Evolutionary conservation across 352 stramenopile genomes (phyloP), one percentile per base, ranked within the genome.

Genomic region (Peronospora belbahrii): DNA sequence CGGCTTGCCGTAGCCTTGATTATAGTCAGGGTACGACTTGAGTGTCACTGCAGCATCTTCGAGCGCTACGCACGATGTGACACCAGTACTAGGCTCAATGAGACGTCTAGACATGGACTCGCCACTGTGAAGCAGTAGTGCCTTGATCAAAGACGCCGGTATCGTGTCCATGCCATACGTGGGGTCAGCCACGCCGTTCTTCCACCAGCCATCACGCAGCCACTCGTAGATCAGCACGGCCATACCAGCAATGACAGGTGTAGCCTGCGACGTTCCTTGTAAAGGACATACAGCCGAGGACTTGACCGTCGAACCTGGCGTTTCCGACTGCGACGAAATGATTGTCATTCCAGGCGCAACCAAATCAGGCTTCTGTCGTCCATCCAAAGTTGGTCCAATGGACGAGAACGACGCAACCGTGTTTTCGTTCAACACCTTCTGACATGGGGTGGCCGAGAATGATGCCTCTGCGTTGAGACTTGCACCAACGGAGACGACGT

Each of bases 211-310:
- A 28, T 95, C 81, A 31, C 70, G 66, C 23, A 97, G 77, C 71
- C 92, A 97, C 42, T 96, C 79, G 31, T 74, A 78, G 23, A 96
- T 49, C 0, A 96, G 45, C 15, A 89, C 71, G 6, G 82, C 83
- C 60, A 79, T 81, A 4, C 84, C 86, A 1, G 81, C 70, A 11
- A 87, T 61, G 1, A 94, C 61, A 13, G 88, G 88, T 6, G 85
- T 88, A 9, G 87, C 68, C 60, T 96, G 91, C 0, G 69, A 83
- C 0, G 88, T 96, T 17, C 86, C 86, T 39, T 76, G 64, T 25
- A 88, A 44, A 1, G 58, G 65, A 34, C 64, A 86, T 6, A 70
- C 42, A 2, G 56, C 48, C 0, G 64, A 65, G 0, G 68, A 73
- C 32, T 75, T 75, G 0, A 54, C 62, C 6, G 58, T 81, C 4